These are phyloP conservation scores for Salvia hispanica DNA, from an alignment of 257 asterid genomes.

Conservation along the genomic window DNA sequence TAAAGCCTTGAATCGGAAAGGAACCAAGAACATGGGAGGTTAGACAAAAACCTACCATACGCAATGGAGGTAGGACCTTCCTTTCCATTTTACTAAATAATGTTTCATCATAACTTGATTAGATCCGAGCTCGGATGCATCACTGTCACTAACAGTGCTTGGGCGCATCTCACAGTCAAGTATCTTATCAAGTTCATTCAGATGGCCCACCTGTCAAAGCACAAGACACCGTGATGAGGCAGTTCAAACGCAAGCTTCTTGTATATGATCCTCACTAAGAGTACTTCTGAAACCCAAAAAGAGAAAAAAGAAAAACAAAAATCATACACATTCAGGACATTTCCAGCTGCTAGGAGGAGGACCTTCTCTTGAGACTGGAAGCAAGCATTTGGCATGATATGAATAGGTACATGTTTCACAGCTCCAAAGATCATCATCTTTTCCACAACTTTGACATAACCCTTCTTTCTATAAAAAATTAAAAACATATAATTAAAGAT, in stretches of 20 bases:
- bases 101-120: constrained; percentile 84
- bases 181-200: constrained; percentile 82
- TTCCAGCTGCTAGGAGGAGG: constrained; percentile 79
- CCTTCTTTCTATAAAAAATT: constrained; percentile 63
- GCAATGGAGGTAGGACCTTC: constrained; percentile 88
- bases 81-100: constrained; percentile 96
- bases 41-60: constrained; percentile 60
- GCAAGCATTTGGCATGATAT: constrained; percentile 81
- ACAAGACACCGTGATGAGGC: constrained; percentile 26
- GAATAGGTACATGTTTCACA: constrained; percentile 84
- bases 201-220: constrained; percentile 72
- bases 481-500: not conserved
- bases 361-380: constrained; percentile 56
- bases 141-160: constrained; percentile 59
- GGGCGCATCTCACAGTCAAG: constrained; percentile 95
- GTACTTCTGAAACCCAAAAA: constrained; percentile 8
- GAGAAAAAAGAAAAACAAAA: not conserved
- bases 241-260: constrained; percentile 15
- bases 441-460: constrained; percentile 81
- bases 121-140: constrained; percentile 68
- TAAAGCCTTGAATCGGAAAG: constrained; percentile 23
- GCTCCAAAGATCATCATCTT: constrained; percentile 54
- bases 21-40: constrained; percentile 25
- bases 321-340: constrained; percentile 95
- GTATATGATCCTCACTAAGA: constrained; percentile 19